Percentiles rank a stretch among this genome's conserved stretches.
These are phyloP conservation scores for Leucosporidium yakuticum DNA, from an alignment of 768 basidiomycete genomes.

Conservation along the genomic window DNA sequence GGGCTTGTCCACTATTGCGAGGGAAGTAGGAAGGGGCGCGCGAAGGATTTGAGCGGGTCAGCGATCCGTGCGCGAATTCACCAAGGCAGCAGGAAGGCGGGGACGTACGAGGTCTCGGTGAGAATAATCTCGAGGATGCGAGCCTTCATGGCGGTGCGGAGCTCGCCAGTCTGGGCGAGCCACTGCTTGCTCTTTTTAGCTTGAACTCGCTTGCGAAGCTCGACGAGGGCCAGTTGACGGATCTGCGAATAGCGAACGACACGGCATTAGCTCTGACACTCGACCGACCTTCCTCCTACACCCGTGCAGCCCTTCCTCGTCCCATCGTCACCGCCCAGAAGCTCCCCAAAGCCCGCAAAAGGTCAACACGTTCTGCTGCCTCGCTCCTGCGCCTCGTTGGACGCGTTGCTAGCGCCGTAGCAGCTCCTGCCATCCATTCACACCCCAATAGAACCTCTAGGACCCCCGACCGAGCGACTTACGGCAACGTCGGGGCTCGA, in stretches of 20 bases:
- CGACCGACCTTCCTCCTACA: not conserved
- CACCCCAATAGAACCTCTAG: too few species aligned
- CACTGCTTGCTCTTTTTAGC: conserved; percentile 76
- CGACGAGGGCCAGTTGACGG: conserved; percentile 93
- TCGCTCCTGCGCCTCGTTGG: too few species aligned
- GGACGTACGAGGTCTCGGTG: conserved; percentile 64
- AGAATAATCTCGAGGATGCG: conserved; percentile 73
- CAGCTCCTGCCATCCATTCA: too few species aligned
- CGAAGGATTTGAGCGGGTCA: not conserved
- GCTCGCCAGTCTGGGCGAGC: conserved; percentile 60
- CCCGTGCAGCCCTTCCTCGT: not conserved
- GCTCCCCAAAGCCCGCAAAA: not conserved
- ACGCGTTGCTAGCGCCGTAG: too few species aligned
- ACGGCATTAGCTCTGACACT: not conserved
- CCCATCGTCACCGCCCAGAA: not conserved
- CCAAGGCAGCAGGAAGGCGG: not conserved
- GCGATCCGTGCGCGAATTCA: not conserved
- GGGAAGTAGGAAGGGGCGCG: not conserved
- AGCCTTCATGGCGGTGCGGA: conserved; percentile 76
- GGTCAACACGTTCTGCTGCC: not conserved
- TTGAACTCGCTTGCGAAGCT: conserved; percentile 84
- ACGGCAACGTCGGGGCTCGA: conserved; percentile 78
- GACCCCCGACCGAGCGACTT: conserved; percentile 43
- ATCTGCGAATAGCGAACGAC: conserved; percentile 53
- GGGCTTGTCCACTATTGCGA: conserved; percentile 58